phyloP scores from a whole-genome alignment of 2,329 filamentous ascomycete genomes.

The Fusarium caatingaense region DNA sequence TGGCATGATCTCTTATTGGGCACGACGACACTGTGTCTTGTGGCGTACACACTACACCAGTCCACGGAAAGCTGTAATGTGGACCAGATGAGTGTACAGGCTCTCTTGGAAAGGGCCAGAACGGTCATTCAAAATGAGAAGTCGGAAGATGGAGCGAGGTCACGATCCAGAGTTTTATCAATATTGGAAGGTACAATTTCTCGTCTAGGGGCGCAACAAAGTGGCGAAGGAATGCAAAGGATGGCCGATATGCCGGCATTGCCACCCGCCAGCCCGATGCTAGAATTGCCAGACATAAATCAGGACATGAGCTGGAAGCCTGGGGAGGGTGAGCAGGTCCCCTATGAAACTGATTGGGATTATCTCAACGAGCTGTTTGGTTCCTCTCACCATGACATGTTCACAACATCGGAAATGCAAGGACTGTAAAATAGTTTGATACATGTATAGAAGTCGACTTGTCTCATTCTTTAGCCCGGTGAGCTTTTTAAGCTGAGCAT shows the following conservation, averaged over 20 bases:
- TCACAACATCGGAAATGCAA: no score
- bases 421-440: not conserved
- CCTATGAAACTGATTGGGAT: not conserved
- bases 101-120: not conserved
- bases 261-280: not conserved
- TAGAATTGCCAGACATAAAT: not conserved
- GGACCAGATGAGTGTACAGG: not conserved
- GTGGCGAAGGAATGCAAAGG: rapidly evolving
- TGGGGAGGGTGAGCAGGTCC: not conserved
- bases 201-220: not conserved
- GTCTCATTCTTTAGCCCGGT: not conserved
- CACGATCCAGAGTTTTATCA: not conserved
- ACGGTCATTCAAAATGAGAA: not conserved
- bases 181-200: not conserved
- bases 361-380: not conserved
- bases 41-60: not conserved
- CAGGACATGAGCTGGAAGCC: not conserved
- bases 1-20: not conserved
- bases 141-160: not conserved
- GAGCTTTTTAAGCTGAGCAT: not conserved
- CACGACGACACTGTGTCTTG: not conserved
- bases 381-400: not conserved
- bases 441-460: not conserved
- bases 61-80: rapidly evolving
- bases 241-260: not conserved